Evolutionary conservation across 306 rosid species (phyloP), one percentile per base, ranked within the genome.

Genomic region (Glycyrrhiza uralensis): DNA sequence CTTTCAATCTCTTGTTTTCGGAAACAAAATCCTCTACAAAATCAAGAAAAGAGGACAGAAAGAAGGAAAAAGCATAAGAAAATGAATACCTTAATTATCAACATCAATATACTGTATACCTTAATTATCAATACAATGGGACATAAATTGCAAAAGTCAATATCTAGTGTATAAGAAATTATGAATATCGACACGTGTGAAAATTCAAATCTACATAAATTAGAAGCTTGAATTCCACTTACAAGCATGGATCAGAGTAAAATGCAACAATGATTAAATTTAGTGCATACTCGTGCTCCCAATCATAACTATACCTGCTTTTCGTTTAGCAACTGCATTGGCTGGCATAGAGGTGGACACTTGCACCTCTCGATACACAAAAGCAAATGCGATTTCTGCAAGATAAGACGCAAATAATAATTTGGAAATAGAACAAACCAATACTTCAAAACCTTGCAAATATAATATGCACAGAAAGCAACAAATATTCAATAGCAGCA

Each of bases 1-100:
- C 99, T 84, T 87, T 94, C 62, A 83, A 74, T 82, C 96, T 89
- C 92, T 94, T 94, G 81, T 66, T 94, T 42, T 86, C 97, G 55
- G 89, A 52, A 46, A 77, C 81, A 59, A 76, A 60, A 44, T 82
- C 95, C 82, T 84, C 99, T 94, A 80, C 32, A 70, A 5, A 66
- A 50, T 32, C 20, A 55, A 69, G 24, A 57, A 67, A 79, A 59
- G 56, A 11, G 57, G 59, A 33, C 11, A 46, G 51, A 33, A 26
- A 19, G 58, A 52, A 20, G 17, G 0, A 56, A 59, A 50, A 22
- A 17, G 24, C 42, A 9, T 68, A 51, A 49, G 38, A 73, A 69
- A 66, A 2, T 39, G 38, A 59, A 58, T 30, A 71, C 47, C 14
- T n/a, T n/a, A n/a, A 46, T 7, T 13, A 36, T 67, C 42, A 26